These are phyloP conservation scores for Alternaria longipes DNA, from an alignment of 2,329 filamentous ascomycete genomes.

Conservation along the genomic window DNA sequence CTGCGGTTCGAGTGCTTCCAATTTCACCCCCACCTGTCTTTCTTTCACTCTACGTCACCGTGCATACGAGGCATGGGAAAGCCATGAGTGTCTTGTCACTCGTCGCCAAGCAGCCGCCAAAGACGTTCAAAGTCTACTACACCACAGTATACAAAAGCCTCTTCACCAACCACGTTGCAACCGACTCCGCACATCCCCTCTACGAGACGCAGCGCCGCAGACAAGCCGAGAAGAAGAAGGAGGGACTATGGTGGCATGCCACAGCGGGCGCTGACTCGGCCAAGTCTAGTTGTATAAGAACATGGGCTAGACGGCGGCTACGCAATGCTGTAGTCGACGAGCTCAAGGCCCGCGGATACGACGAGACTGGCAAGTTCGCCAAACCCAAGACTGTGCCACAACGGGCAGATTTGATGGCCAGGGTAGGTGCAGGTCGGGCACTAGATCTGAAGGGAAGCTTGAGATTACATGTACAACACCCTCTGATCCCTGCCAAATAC, in stretches of 20 bases:
- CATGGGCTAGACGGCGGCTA: slow-evolving; percentile 44
- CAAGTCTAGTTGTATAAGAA: slow-evolving; percentile 44
- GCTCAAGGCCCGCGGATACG: slow-evolving; percentile 38
- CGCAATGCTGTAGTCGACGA: slow-evolving; percentile 43
- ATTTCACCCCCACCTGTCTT: background rate
- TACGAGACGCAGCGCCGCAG: slow-evolving; percentile 30
- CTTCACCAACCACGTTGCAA: slow-evolving; percentile 30
- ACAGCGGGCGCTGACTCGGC: slow-evolving; percentile 33
- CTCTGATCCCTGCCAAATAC: slow-evolving; percentile 42
- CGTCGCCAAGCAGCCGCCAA: slow-evolving; percentile 25
- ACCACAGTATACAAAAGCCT: slow-evolving; percentile 35
- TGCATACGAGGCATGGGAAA: slow-evolving; percentile 7
- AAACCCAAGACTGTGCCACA: slow-evolving; percentile 10
- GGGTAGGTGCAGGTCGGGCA: slow-evolving; percentile 10
- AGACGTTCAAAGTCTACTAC: slow-evolving; percentile 37
- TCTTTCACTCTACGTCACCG: slow-evolving; percentile 10
- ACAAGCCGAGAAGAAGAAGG: slow-evolving; percentile 25
- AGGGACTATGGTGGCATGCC: slow-evolving; percentile 48
- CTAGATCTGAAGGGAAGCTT: slow-evolving; percentile 38
- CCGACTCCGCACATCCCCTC: slow-evolving; percentile 40
- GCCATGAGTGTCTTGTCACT: slow-evolving; percentile 24
- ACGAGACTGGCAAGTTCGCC: slow-evolving; percentile 37
- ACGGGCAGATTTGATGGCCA: slow-evolving; percentile 1
- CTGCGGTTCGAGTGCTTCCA: background rate
- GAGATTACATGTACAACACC: slow-evolving; percentile 31